phyloP scores from a whole-genome alignment of 2,329 filamentous ascomycete species.

The Alternaria conjuncta region DNA sequence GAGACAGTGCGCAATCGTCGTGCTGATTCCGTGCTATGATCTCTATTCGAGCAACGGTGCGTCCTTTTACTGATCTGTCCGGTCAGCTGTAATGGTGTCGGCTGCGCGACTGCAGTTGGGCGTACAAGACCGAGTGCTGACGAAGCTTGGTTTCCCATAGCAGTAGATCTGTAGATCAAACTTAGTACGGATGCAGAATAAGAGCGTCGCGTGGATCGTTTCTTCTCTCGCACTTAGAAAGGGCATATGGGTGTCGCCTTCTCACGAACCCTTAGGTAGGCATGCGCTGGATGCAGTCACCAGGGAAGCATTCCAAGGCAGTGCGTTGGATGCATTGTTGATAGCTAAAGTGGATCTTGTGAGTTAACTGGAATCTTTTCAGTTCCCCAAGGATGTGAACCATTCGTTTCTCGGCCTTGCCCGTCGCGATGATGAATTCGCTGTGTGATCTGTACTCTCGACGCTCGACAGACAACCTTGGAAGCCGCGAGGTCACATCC shows the following conservation, averaged over 20 bases:
- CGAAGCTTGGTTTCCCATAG: neutral
- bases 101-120: neutral
- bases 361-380: neutral
- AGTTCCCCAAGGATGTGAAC: neutral
- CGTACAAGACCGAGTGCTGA: neutral
- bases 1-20: neutral
- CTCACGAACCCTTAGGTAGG: too few species aligned
- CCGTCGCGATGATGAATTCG: neutral
- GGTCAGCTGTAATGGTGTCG: neutral
- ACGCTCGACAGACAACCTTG: neutral
- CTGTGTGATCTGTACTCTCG: neutral
- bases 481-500: neutral
- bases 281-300: neutral
- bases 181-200: neutral
- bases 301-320: neutral
- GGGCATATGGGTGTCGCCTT: neutral
- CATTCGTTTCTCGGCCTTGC: neutral
- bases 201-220: neutral
- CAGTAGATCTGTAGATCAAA: neutral
- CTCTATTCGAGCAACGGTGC: neutral
- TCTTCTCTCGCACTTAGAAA: neutral
- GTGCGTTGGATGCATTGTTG: neutral
- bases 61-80: neutral
- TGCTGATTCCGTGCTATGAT: neutral
- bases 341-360: neutral